Evolutionary conservation across 2,329 filamentous ascomycete genomes (phyloP), one percentile per base, ranked within the genome.

Genomic region (Sporothrix brunneoviolacea): DNA sequence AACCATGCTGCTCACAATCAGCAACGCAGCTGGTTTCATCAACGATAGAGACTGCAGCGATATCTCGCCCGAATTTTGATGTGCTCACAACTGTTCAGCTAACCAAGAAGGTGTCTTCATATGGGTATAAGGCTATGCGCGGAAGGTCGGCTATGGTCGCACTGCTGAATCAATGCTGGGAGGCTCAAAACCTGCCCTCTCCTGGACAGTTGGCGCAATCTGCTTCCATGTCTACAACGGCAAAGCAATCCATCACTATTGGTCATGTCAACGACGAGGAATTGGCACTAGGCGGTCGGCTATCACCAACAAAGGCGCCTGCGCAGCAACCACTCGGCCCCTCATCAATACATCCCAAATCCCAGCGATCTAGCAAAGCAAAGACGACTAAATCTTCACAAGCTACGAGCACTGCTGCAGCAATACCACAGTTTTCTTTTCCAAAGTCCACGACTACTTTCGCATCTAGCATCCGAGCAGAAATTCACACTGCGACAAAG

Each of bases 71-170:
- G 2, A 75, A 78, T 10, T 90, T 77, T 54, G 73, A 77, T 36
- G 65, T 76, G 0, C 82, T 79, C 52, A 82, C 82, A 3, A 82
- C 84, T 54, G 66, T 72, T 8, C 78, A 86, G 52, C 68, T 91
- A 15, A 69, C 79, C 3, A 78, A 74, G 50, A 75, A 84, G 59
- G 68, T 91, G 39, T 68, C 75, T 5, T 70, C 72, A 0, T 89
- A 82, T 59, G 84, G 84, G 0, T 90, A 91, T 66, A 91, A 90
- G 61, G 70, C 82, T 1, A 70, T 90, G 27, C 87, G 83, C 61
- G 79, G 72, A 50, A 75, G 86, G 16, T 72, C 76, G 43, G 79
- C 80, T 8, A 88, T 88, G 83, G 82, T 91, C 54, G 71, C 79
- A 2, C 65, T 89, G 10, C 68, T 91, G 12, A 71, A 86, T 46